Base-by-base conservation (phyloP, 2,329 filamentous ascomycete genomes). In the Plectosphaerella plurivora region DNA sequence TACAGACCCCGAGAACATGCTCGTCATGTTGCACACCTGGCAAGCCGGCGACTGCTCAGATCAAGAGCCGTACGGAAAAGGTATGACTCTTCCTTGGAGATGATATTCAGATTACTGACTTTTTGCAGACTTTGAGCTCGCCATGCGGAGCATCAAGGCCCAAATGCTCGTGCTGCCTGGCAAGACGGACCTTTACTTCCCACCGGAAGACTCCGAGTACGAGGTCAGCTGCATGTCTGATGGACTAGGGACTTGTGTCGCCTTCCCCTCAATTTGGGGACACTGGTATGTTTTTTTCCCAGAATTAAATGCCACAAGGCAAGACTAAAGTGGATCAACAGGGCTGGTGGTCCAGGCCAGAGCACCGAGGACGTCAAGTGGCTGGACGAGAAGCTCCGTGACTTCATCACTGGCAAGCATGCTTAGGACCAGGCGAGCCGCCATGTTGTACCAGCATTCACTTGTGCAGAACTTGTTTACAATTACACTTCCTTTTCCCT, bases 171-270 rank as follows among this genome's bases (percentile, higher is more conserved):
- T 93, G 4, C 66, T 92, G 14, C 89, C 89, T 0, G 71, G 75
- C 20, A 83, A 88, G 63, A 91, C 87, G 0, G 89, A 93, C 63
- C 73, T 93, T 5, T 93, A 93, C 63, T 93, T 94, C 58, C 87
- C 89, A 49, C 87, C 88, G 0, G 88, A 92, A 60, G 89, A 92
- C 58, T 91, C 87, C 0, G 81, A 88, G 60, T 84, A 86, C 52
- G 89, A 94, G 62, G 84, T 92, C 65, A 47, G 79, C 18, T 66
- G 62, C 41, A 74, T 75, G 72, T 51, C 60, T 0, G 53, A 63
- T 0, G 63, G 61, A 0, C 55, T 68, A 25, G 70, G 67, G 1
- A 65, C 65, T 37, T 63, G 71, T 10, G 61, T 71, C 37, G 58
- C 68, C 0, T 69, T 71, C 41, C 72, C 71, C 0, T 74, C 71